Percentiles rank a stretch among this genome's conserved stretches.
Conservation (phyloP, 768 basidiomycete genomes). For the Mrakia frigida region DNA sequence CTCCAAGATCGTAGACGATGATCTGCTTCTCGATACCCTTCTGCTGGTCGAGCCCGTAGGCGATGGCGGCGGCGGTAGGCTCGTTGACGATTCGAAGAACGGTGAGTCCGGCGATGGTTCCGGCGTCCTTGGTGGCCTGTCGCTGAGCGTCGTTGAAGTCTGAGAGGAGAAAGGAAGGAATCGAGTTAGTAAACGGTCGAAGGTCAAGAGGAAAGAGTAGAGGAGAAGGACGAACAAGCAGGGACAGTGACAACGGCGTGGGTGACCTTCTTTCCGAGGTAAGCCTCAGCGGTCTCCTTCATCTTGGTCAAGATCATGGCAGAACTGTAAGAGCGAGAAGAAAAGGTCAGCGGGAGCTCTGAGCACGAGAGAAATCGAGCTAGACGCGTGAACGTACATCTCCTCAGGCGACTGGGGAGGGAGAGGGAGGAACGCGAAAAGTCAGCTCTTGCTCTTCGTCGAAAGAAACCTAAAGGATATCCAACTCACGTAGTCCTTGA, state of each 20-base stretch:
- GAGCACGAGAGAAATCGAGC: neutral
- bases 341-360: neutral
- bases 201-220: neutral
- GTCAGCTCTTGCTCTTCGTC: neutral
- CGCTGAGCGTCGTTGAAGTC: conserved; percentile 99
- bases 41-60: conserved; percentile 98
- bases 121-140: conserved; percentile 97
- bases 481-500: conserved; percentile 70
- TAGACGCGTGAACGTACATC: conserved; percentile 46
- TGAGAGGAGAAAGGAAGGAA: conserved; percentile 37
- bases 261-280: conserved; percentile 90
- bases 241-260: conserved; percentile 98
- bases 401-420: conserved; percentile 76
- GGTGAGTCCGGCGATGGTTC: conserved; percentile 86
- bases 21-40: conserved; percentile 86
- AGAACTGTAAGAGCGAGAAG: conserved; percentile 44
- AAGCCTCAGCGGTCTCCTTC: conserved; percentile 99
- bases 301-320: conserved; percentile 96
- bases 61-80: conserved; percentile 94
- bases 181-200: neutral
- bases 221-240: conserved; percentile 59
- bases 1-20: conserved; percentile 96
- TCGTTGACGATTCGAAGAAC: conserved; percentile 98
- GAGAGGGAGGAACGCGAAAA: neutral
- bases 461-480: neutral